These are phyloP conservation scores for Gastrolobium bilobum DNA, from an alignment of 306 rosid species.

Conservation along the genomic window DNA sequence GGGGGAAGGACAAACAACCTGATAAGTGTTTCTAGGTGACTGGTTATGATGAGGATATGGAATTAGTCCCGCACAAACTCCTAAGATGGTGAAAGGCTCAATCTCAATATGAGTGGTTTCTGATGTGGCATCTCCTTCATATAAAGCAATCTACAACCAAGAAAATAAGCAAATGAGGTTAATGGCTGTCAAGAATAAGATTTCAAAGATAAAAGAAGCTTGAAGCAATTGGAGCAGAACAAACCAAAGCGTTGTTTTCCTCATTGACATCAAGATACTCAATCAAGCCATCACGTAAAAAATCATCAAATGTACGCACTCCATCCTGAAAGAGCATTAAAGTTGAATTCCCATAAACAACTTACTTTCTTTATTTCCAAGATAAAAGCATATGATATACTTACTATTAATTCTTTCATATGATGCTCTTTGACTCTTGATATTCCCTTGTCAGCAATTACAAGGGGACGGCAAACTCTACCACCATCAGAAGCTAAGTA, in stretches of 20 bases:
- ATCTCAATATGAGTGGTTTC: constrained; percentile 90
- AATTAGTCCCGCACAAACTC: constrained; percentile 91
- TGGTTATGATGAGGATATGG: constrained; percentile 99
- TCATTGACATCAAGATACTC: constrained; percentile 98
- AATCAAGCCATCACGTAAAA: constrained; percentile 85
- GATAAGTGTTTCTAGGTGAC: constrained; percentile 98
- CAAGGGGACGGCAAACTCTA: constrained; percentile 97
- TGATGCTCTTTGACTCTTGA: constrained; percentile 88
- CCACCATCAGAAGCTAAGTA: constrained; percentile 98
- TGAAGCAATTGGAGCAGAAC: constrained; percentile 46
- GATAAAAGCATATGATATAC: constrained; percentile 36
- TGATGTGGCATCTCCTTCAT: constrained; percentile 77
- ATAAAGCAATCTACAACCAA: constrained; percentile 79
- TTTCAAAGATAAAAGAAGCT: constrained; percentile 25
- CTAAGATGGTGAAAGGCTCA: constrained; percentile 94
- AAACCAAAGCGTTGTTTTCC: constrained; percentile 94
- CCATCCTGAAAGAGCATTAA: constrained; percentile 75
- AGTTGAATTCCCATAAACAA: constrained; percentile 37
- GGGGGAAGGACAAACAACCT: constrained; percentile 57
- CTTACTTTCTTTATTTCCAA: constrained; percentile 31
- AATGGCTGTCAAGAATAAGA: constrained; percentile 29
- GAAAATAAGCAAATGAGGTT: constrained; percentile 30
- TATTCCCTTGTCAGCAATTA: constrained; percentile 89
- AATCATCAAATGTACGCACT: constrained; percentile 81
- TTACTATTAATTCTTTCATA: constrained; percentile 90